Conservation (phyloP, 345 rosid species). For the Passiflora organensis region DNA sequence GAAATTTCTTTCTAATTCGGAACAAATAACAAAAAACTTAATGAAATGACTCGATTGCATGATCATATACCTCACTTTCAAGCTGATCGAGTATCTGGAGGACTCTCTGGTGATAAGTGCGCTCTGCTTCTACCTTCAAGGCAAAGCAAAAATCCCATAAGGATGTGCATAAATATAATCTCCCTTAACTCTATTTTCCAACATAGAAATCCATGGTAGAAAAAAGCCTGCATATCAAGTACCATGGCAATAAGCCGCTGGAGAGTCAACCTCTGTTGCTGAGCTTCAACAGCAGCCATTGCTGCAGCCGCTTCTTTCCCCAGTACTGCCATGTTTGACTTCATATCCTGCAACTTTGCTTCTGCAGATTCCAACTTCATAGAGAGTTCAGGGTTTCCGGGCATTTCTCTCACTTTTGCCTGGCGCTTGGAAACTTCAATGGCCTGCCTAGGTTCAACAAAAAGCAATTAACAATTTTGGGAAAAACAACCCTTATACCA, state of each 20-base stretch:
- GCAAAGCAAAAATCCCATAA: slow-evolving; percentile 10
- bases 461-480: slow-evolving; percentile 9
- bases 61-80: slow-evolving; percentile 57
- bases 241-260: slow-evolving; percentile 93
- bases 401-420: slow-evolving; percentile 65
- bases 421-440: slow-evolving; percentile 85
- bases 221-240: slow-evolving; percentile 16
- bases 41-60: slow-evolving; percentile 6
- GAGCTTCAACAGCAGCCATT: slow-evolving; percentile 90
- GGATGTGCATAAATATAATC: slow-evolving; percentile 14
- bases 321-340: slow-evolving; percentile 61
- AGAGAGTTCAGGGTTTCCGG: slow-evolving; percentile 54
- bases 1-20: not conserved
- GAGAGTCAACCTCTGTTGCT: slow-evolving; percentile 86
- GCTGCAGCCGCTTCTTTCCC: slow-evolving; percentile 91
- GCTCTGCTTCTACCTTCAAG: slow-evolving; percentile 84
- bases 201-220: slow-evolving; percentile 2
- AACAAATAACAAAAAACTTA: not conserved
- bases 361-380: slow-evolving; percentile 79
- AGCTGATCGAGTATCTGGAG: slow-evolving; percentile 83
- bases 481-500: not conserved
- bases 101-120: slow-evolving; percentile 67
- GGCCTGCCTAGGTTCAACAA: slow-evolving; percentile 56
- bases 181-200: not conserved
- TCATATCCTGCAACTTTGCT: slow-evolving; percentile 71